Evolutionary conservation across 2,329 filamentous ascomycete genomes (phyloP).

Genomic region (Diaporthe sp.): DNA sequence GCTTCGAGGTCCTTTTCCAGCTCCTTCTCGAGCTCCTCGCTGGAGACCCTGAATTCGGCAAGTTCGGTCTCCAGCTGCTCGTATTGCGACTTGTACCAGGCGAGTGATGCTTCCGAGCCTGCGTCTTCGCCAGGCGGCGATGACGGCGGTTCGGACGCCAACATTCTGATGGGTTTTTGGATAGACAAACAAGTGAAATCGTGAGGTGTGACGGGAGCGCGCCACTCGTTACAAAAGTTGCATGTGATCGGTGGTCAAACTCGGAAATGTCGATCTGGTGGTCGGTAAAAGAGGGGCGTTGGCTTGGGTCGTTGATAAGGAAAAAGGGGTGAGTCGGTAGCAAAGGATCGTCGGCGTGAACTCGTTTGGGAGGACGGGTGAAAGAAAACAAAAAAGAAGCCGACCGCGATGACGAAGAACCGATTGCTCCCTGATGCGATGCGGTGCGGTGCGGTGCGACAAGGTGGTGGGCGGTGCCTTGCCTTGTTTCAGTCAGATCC

Average conservation of each 20-base stretch:
- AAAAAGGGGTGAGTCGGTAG: slow-evolving; percentile 26
- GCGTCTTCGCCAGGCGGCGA: slow-evolving; percentile 68
- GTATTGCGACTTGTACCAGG: slow-evolving; percentile 97
- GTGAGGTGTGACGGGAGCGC: slow-evolving; percentile 28
- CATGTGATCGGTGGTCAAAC: slow-evolving; percentile 32
- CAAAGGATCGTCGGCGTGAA: slow-evolving; percentile 15
- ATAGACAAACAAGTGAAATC: slow-evolving; percentile 14
- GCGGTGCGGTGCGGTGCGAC: slow-evolving; percentile 27
- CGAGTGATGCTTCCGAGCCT: slow-evolving; percentile 78
- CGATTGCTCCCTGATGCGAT: not conserved
- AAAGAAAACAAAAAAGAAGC: slow-evolving; percentile 22
- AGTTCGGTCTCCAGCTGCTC: slow-evolving; percentile 92
- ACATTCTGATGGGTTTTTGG: slow-evolving; percentile 51
- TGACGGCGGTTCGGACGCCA: slow-evolving; percentile 64
- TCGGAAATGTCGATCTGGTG: slow-evolving; percentile 16
- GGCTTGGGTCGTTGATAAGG: slow-evolving; percentile 26
- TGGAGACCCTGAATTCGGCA: slow-evolving; percentile 92
- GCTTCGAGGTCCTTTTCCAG: slow-evolving; percentile 96
- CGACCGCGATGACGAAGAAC: slow-evolving; percentile 11
- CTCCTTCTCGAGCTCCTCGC: slow-evolving; percentile 92
- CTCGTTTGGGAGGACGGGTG: slow-evolving; percentile 7
- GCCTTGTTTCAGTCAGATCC: slow-evolving; percentile 35
- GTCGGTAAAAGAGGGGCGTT: slow-evolving; percentile 23
- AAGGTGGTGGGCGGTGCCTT: slow-evolving; percentile 25
- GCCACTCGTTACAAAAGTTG: slow-evolving; percentile 34